phyloP scores from a whole-genome alignment of 176 grass and related monocot species.

The Musa acuminata region DNA sequence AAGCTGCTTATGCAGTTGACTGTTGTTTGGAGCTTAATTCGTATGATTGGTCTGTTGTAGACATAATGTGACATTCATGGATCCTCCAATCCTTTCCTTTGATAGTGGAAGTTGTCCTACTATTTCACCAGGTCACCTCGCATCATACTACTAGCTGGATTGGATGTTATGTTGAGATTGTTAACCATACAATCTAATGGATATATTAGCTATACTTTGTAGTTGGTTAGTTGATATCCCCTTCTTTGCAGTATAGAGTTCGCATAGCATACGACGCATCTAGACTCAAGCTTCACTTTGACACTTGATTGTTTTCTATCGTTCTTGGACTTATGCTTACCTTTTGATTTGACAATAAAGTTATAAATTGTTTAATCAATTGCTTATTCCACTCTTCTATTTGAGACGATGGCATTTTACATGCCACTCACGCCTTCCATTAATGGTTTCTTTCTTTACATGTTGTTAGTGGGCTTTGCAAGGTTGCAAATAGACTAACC shows the following conservation, averaged over 20 bases:
- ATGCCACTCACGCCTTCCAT: too few relatives aligned
- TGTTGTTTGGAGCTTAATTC: background rate
- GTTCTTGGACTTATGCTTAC: too few relatives aligned
- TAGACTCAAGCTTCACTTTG: too few relatives aligned
- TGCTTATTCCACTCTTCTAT: too few relatives aligned
- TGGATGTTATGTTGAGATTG: background rate
- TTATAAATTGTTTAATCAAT: too few relatives aligned
- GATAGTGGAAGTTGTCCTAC: constrained; percentile 10
- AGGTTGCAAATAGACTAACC: background rate
- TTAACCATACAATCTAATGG: background rate
- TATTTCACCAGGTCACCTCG: background rate
- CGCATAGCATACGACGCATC: too few relatives aligned
- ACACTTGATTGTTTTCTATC: too few relatives aligned
- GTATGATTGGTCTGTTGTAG: background rate
- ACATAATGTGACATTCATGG: background rate
- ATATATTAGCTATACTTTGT: background rate
- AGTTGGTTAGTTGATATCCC: too few relatives aligned
- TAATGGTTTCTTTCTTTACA: background rate
- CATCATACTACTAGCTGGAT: background rate
- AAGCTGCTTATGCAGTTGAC: too few relatives aligned
- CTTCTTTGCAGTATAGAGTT: too few relatives aligned
- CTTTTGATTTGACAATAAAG: too few relatives aligned
- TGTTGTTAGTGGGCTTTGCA: background rate
- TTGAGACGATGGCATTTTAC: too few relatives aligned
- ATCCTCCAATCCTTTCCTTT: background rate